phyloP scores from a whole-genome alignment of 495 filamentous ascomycete species.

The Trichoderma gamsii region DNA sequence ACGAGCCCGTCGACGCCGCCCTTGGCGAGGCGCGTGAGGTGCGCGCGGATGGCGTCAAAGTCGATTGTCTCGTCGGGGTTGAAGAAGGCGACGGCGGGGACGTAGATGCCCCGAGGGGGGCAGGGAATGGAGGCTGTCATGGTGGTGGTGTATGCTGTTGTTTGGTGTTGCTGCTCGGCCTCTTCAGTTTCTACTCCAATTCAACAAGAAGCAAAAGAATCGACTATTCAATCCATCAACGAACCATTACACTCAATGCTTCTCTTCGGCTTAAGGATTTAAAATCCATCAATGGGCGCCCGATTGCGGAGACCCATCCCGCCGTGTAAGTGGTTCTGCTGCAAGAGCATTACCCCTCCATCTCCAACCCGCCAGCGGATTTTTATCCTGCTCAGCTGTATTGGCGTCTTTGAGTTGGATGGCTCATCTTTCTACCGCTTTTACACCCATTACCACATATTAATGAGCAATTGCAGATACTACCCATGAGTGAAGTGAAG shows the following conservation, averaged over 20 bases:
- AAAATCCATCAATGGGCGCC: not conserved
- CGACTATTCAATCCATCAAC: not conserved
- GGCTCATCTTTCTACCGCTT: slow-evolving; percentile 6
- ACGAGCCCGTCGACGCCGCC: slow-evolving; percentile 60
- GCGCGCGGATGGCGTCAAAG: slow-evolving; percentile 55
- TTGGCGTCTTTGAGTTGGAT: not conserved
- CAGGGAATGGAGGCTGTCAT: slow-evolving; percentile 4
- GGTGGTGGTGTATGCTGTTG: not conserved
- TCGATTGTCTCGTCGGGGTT: slow-evolving; percentile 55
- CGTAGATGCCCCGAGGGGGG: slow-evolving; percentile 50
- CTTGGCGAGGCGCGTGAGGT: slow-evolving; percentile 64
- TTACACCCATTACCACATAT: not conserved
- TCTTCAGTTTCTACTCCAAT: too few species aligned
- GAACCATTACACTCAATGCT: not conserved
- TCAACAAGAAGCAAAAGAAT: not conserved
- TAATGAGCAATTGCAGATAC: not conserved
- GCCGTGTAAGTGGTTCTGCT: not conserved
- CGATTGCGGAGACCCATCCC: not conserved
- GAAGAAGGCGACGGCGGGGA: slow-evolving; percentile 68
- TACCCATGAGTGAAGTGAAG: too few species aligned
- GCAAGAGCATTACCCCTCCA: not conserved
- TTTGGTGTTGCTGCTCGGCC: not conserved
- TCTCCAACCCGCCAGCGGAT: not conserved
- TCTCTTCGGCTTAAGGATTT: not conserved
- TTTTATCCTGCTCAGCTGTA: not conserved